Percentiles rank a stretch among this genome's conserved stretches.
phyloP scores from a whole-genome alignment of 345 rosid species.

The Sisymbrium altissimum region DNA sequence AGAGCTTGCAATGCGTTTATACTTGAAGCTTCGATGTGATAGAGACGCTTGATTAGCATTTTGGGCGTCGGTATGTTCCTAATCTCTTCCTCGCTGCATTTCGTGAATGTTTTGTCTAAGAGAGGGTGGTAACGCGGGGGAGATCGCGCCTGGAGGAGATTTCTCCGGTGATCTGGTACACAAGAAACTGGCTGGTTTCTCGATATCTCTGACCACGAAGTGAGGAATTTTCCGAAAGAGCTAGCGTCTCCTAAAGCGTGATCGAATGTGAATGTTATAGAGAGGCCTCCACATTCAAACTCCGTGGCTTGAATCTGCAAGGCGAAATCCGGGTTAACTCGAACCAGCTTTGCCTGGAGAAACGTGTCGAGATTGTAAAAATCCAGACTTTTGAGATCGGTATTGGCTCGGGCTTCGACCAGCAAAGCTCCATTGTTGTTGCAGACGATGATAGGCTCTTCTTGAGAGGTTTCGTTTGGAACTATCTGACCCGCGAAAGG shows the following conservation, averaged over 20 bases:
- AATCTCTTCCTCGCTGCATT: conserved; percentile 69
- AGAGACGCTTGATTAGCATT: conserved; percentile 62
- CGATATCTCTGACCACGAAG: conserved; percentile 68
- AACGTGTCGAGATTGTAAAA: conserved; percentile 50
- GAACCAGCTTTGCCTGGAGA: conserved; percentile 55
- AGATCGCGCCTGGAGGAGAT: conserved; percentile 53
- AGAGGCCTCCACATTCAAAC: conserved; percentile 64
- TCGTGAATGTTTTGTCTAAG: conserved; percentile 49
- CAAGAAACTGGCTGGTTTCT: conserved; percentile 53
- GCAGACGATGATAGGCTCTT: conserved; percentile 64
- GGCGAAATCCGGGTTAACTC: conserved; percentile 41
- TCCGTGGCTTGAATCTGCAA: conserved; percentile 60
- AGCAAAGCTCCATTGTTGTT: conserved; percentile 60
- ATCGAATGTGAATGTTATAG: conserved; percentile 71
- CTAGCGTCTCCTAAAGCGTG: conserved; percentile 85
- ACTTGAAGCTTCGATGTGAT: conserved; percentile 51
- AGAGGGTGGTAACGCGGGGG: conserved; percentile 57
- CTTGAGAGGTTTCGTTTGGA: conserved; percentile 40
- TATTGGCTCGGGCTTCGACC: conserved; percentile 51
- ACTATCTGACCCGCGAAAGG: conserved; percentile 77
- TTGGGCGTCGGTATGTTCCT: conserved; percentile 45
- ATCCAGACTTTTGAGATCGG: conserved; percentile 48
- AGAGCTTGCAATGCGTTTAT: conserved; percentile 51
- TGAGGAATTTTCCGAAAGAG: conserved; percentile 61
- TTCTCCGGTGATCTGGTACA: conserved; percentile 62